These are phyloP conservation scores for Leccinum aurantiacum DNA, from an alignment of 768 basidiomycete genomes.

Conservation along the genomic window DNA sequence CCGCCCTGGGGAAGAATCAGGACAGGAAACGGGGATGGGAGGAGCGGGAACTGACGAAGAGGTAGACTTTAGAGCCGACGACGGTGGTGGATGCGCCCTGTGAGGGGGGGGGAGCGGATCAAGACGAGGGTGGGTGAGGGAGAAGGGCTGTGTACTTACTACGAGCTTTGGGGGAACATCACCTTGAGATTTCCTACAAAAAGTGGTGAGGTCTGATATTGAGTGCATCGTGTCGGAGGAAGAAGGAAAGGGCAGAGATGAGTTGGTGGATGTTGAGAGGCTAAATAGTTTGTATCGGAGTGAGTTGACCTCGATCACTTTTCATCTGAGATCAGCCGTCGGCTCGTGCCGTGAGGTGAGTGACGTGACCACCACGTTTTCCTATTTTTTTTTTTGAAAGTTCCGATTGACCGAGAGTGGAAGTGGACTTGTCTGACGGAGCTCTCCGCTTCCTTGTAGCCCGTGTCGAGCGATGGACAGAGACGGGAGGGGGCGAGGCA, in stretches of 20 bases:
- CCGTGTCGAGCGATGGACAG: not conserved
- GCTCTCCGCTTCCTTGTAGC: not conserved
- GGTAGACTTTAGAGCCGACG: slow-evolving; percentile 82
- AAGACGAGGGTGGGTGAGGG: not conserved
- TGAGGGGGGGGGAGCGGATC: not conserved
- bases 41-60: slow-evolving; percentile 61
- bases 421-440: not conserved
- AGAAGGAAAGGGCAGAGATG: slow-evolving; percentile 8
- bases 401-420: slow-evolving; percentile 4
- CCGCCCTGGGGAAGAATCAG: slow-evolving; percentile 61
- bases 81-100: slow-evolving; percentile 92
- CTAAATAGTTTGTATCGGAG: slow-evolving; percentile 12
- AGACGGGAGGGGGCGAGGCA: not conserved
- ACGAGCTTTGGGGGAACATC: slow-evolving; percentile 89
- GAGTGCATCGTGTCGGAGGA: slow-evolving; percentile 54
- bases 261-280: slow-evolving; percentile 9
- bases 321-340: slow-evolving; percentile 32
- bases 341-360: slow-evolving; percentile 18
- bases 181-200: slow-evolving; percentile 77
- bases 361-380: slow-evolving; percentile 27
- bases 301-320: slow-evolving; percentile 13
- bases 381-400: too few relatives aligned
- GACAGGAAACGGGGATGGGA: not conserved
- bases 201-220: slow-evolving; percentile 88
- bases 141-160: slow-evolving; percentile 43